Conservation (phyloP, 129 eudicot species). For the Tanacetum coccineum region DNA sequence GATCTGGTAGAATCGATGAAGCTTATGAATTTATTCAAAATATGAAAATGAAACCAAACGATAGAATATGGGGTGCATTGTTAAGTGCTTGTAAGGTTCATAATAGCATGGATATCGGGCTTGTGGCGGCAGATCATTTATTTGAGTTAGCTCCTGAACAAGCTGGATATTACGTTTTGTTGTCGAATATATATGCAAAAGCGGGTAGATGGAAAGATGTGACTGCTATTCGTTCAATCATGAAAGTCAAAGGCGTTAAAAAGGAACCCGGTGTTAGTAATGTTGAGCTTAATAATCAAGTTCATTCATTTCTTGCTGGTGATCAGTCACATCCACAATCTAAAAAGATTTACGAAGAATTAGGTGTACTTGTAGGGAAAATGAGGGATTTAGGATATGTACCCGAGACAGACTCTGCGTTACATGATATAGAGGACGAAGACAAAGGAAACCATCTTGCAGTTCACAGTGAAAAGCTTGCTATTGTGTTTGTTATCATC, state of each 20-base stretch:
- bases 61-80: slow-evolving; percentile 79
- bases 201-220: slow-evolving; percentile 89
- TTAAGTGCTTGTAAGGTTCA: slow-evolving; percentile 75
- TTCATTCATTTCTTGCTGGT: slow-evolving; percentile 67
- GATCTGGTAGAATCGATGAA: slow-evolving; percentile 59
- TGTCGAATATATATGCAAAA: slow-evolving; percentile 90
- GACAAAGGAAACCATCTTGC: slow-evolving; percentile 66
- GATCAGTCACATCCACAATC: slow-evolving; percentile 68
- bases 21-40: slow-evolving; percentile 53
- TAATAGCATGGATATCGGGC: slow-evolving; percentile 60
- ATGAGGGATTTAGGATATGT: slow-evolving; percentile 75
- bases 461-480: slow-evolving; percentile 84
- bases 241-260: slow-evolving; percentile 71
- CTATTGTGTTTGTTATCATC: slow-evolving; percentile 62
- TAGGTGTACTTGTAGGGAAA: slow-evolving; percentile 50
- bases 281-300: slow-evolving; percentile 58
- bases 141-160: slow-evolving; percentile 67
- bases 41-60: slow-evolving; percentile 68
- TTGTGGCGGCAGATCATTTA: slow-evolving; percentile 76
- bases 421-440: slow-evolving; percentile 86
- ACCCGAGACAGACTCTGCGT: slow-evolving; percentile 55
- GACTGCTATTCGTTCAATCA: slow-evolving; percentile 49
- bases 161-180: slow-evolving; percentile 76
- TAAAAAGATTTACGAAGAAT: slow-evolving; percentile 45
- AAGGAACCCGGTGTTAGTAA: slow-evolving; percentile 78